Conservation (phyloP, 2,329 filamentous ascomycete genomes). For the Aspergillus awamori region DNA sequence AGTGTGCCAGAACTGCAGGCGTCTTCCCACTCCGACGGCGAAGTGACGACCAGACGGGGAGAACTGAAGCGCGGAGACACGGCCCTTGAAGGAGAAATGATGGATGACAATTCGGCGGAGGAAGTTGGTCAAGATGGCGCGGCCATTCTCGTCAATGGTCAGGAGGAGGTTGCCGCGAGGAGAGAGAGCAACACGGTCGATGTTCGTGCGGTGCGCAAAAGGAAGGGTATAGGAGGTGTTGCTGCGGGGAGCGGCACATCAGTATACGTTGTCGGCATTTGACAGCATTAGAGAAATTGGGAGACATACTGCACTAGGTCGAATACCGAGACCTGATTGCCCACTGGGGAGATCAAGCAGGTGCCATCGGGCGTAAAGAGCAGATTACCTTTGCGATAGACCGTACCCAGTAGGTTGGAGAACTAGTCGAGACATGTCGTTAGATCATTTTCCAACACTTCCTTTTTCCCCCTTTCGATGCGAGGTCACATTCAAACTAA, state of each 20-base stretch:
- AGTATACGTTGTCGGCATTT: neutral
- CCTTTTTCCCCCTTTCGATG: neutral
- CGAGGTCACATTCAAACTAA: neutral
- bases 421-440: constrained; percentile 62
- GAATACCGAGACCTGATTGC: constrained; percentile 93
- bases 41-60: constrained; percentile 91
- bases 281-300: neutral
- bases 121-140: constrained; percentile 90
- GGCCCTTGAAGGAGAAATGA: constrained; percentile 90
- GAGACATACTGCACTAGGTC: constrained; percentile 81
- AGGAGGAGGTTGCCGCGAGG: constrained; percentile 90
- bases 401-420: constrained; percentile 95
- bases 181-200: constrained; percentile 82
- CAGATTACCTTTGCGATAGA: constrained; percentile 97
- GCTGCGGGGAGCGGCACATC: constrained; percentile 25
- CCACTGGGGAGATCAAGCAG: constrained; percentile 91
- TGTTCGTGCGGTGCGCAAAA: constrained; percentile 90
- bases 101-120: constrained; percentile 83
- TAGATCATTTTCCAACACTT: neutral
- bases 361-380: constrained; percentile 96
- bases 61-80: constrained; percentile 82
- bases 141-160: constrained; percentile 90
- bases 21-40: constrained; percentile 81
- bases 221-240: constrained; percentile 59
- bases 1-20: constrained; percentile 94